Evolutionary conservation across 1,284 basidiomycete species (phyloP).

Genomic region (Rhodofomes roseus): DNA sequence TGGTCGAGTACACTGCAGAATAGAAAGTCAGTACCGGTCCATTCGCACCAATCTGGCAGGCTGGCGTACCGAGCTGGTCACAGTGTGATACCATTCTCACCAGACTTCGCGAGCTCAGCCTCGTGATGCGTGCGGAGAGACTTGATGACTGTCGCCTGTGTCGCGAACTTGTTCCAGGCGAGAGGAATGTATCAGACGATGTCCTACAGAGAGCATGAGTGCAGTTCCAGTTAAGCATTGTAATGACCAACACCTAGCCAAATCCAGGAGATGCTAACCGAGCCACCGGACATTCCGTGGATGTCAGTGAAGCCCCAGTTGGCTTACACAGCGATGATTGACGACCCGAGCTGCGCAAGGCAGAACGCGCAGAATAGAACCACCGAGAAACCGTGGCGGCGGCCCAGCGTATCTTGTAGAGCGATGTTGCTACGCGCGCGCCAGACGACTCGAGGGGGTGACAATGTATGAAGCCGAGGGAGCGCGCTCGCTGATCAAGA

Average conservation of each 20-base stretch:
- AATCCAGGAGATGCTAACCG: slow-evolving; percentile 97
- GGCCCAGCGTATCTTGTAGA: no score
- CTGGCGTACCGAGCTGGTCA: no score
- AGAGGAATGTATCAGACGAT: slow-evolving; percentile 94
- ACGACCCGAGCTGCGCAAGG: slow-evolving; percentile 89
- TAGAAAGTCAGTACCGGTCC: no score
- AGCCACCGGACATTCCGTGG: slow-evolving; percentile 76
- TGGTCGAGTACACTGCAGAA: no score
- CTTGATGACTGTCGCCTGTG: slow-evolving; percentile 92
- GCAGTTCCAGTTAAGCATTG: neutral
- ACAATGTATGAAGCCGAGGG: no score
- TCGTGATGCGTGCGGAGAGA: slow-evolving; percentile 71
- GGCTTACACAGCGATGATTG: slow-evolving; percentile 92
- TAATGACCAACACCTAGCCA: slow-evolving; percentile 57
- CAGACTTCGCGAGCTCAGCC: slow-evolving; percentile 32
- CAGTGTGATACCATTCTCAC: slow-evolving; percentile 61
- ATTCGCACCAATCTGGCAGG: no score
- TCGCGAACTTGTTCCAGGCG: slow-evolving; percentile 93
- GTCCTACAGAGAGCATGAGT: slow-evolving; percentile 48
- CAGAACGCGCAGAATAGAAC: slow-evolving; percentile 91
- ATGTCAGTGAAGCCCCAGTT: slow-evolving; percentile 91
- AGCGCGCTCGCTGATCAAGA: no score
- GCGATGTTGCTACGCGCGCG: no score
- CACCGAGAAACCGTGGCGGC: slow-evolving; percentile 89
- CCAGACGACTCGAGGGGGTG: no score